Evolutionary conservation across 805 yeast genomes (phyloP), one percentile per base, ranked within the genome.

Genomic region (Pichia sporocuriosa): DNA sequence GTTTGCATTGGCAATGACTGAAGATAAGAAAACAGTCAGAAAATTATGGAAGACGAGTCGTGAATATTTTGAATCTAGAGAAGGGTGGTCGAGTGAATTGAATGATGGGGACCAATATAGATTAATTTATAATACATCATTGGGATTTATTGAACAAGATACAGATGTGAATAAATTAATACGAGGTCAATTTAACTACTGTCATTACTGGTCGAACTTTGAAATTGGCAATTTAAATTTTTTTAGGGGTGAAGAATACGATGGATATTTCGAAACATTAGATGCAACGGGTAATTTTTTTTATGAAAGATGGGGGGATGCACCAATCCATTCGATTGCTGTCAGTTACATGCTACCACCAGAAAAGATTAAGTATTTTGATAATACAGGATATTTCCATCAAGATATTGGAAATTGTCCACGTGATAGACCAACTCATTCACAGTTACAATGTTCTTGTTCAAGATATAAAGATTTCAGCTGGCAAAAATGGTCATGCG

Each of bases 231-330:
- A 68, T 46, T 62, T 81, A 52, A 69, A 72, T 39, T 72, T 81
- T 52, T 80, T 76, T 73, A 59, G 83, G 50, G 50, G 68, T n/a
- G 67, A 71, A 37, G 74, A 72, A 16, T 81, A 81, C 59, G 51
- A 56, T 23, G 62, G 64, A 44, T 81, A 69, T 58, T 81, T 81
- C 53, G 69, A 77, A 27, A 54, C 63, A 45, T 65, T 81, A 45
- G 87, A 81, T 58, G 52, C 65, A 39, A 68, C 75, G 2, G 84
- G 84, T 21, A 82, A 83, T 34, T 80, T 81, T 61, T 81, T 78
- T 61, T 81, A 81, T 60, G 85, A 81, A 59, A 67, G 87, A 59
- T 81, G 87, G 87, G 87, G 87, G 21, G 87, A 81, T 59, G 87
- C 87, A 0, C 86, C 86, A 3, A 72, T 81, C 34, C 87, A 81